Percentiles rank a stretch among this genome's conserved stretches.
Conservation (phyloP, 1,284 basidiomycete genomes). For the Ceratobasidium sp. region DNA sequence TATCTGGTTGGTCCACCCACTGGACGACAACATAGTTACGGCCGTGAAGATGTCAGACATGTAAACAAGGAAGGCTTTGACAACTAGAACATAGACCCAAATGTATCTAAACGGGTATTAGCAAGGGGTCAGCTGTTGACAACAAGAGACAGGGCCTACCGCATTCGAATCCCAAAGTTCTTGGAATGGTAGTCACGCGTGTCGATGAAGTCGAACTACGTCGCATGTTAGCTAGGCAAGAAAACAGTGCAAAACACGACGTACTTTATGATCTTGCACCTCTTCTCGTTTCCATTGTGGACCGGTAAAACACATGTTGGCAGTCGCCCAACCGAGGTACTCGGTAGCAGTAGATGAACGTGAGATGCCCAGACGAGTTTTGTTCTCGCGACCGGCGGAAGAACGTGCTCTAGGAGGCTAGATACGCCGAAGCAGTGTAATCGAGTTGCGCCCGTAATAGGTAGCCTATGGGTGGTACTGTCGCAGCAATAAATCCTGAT, state of each 20-base stretch:
- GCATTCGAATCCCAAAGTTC: slow-evolving; percentile 84
- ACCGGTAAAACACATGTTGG: slow-evolving; percentile 74
- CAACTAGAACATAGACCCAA: slow-evolving; percentile 89
- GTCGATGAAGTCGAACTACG: slow-evolving; percentile 96
- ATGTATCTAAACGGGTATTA: slow-evolving; percentile 71
- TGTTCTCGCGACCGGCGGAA: slow-evolving; percentile 44
- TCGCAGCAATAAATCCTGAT: neutral
- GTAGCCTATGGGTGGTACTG: neutral
- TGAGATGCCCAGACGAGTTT: neutral
- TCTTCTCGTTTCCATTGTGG: slow-evolving; percentile 96
- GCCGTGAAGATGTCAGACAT: slow-evolving; percentile 98
- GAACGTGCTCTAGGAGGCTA: slow-evolving; percentile 20
- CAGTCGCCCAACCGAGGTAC: slow-evolving; percentile 46
- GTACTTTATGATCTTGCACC: slow-evolving; percentile 96
- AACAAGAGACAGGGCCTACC: slow-evolving; percentile 63
- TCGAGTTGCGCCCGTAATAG: neutral
- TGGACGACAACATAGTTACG: slow-evolving; percentile 93
- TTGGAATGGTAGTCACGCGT: slow-evolving; percentile 91
- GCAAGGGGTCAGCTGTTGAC: slow-evolving; percentile 45
- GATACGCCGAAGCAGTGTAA: neutral
- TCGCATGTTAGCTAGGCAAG: slow-evolving; percentile 26
- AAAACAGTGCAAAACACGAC: slow-evolving; percentile 46
- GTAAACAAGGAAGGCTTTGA: slow-evolving; percentile 96
- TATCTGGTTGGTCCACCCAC: slow-evolving; percentile 90
- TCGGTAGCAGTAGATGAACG: neutral